These are phyloP conservation scores for Linum trigynum DNA, from an alignment of 345 rosid species.

Conservation along the genomic window DNA sequence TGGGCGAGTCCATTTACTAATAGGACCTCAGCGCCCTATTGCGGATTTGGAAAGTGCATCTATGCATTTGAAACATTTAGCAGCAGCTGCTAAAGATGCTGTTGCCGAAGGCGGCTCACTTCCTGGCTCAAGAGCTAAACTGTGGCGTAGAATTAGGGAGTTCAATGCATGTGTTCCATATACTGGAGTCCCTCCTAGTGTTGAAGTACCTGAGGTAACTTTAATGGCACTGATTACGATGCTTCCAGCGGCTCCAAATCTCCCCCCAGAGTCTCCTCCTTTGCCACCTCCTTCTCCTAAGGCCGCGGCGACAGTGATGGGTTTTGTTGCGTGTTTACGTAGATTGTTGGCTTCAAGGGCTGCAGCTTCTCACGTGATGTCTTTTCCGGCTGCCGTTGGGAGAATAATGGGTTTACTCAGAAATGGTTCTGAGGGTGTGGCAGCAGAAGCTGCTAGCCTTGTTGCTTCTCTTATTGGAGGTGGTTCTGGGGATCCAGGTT, in stretches of 20 bases:
- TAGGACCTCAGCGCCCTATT: conserved; percentile 40
- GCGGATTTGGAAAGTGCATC: conserved; percentile 64
- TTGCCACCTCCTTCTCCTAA: conserved; percentile 98
- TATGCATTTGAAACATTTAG: conserved; percentile 90
- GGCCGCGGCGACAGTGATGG: conserved; percentile 98
- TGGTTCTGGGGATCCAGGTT: conserved; percentile 56
- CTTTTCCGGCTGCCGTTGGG: conserved; percentile 99
- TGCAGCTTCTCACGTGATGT: conserved; percentile 95
- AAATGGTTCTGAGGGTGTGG: conserved; percentile 96
- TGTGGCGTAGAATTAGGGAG: conserved; percentile 99
- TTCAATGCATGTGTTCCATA: conserved; percentile 91
- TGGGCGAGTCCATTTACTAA: conserved; percentile 65
- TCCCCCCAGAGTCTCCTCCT: conserved; percentile 92
- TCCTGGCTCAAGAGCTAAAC: conserved; percentile 89
- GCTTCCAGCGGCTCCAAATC: conserved; percentile 89
- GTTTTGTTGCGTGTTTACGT: conserved; percentile 88
- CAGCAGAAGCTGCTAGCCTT: conserved; percentile 88
- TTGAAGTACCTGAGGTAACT: conserved; percentile 94
- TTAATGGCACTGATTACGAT: conserved; percentile 97
- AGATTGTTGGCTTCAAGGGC: conserved; percentile 82
- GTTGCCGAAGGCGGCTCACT: conserved; percentile 94
- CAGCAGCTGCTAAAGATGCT: conserved; percentile 97
- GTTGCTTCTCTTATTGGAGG: conserved; percentile 84
- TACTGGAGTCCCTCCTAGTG: conserved; percentile 69
- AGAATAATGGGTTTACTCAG: conserved; percentile 98